Base-by-base conservation (phyloP, 1,139 yeast genomes). In the Saccharomyces hybrid region DNA sequence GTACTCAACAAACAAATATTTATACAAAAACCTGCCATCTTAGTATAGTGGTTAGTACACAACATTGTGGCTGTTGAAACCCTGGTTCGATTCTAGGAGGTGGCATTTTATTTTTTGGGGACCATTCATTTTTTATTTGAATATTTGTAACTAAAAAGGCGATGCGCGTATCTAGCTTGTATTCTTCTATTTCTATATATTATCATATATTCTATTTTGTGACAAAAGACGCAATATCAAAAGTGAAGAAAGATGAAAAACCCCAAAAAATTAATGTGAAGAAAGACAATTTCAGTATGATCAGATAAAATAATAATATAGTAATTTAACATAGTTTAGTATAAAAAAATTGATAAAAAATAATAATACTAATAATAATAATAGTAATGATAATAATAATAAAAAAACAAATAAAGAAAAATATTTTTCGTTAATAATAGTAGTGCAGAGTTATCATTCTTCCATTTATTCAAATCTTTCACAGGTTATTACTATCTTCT, bases 1-100 rank as follows among this genome's bases (percentile, higher is more conserved):
- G 23, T 3, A 3, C 23, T 19, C 4, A 19, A 19, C 23, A 19
- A 19, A 3, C 3, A 3, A 19, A 19, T 19, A 19, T 3, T 19
- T 3, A 19, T 19, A 19, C 6, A 3, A 26, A 26, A n/a, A 47
- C 3, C 16, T 27, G 53, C 53, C 53, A 51, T 51, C 44, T 51
- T 51, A 47, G 53, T 51, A 51, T 51, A 51, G 53, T 51, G 53
- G 53, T 48, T 51, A 51, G 53, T 51, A 51, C 53, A 48, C 53
- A 47, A 38, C 53, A 48, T 51, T 51, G 53, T 51, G 53, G 53
- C 53, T 48, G 53, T 38, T 47, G 53, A 51, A 51, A 51, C 53
- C 53, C 53, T 51, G 53, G 53, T 51, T 51, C 53, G 53, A 51
- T 51, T 51, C 53, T 48, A 51, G 53, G 53, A 51, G 44, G 28